Base-by-base conservation (phyloP, 805 yeast genomes). In the Sugiyamaella mastotermitis region DNA sequence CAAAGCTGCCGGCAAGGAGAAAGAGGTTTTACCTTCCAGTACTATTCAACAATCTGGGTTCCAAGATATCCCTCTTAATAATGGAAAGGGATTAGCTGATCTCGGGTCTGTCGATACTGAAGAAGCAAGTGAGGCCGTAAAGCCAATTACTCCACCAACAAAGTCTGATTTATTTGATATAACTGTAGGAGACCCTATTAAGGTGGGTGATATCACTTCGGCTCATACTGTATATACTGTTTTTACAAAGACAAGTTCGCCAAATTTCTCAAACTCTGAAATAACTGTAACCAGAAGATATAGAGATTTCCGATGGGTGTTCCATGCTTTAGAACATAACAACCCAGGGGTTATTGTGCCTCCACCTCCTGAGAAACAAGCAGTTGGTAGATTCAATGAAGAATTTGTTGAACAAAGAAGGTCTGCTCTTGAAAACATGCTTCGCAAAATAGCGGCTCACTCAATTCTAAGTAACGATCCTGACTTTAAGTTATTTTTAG, bases 321-420 rank as follows among this genome's bases (percentile, higher is more conserved):
- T 87, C 58, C 85, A 84, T 48, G 95, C 88, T 50, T 65, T 92
- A 18, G 83, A 83, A 53, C 74, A 76, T 52, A 84, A 81, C 50
- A 87, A 92, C 55, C 94, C 95, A 24, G 98, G 98, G 1, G 69
- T 72, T 42, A 79, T 92, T 25, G 78, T 92, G 17, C 97, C 98
- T 1, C 95, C 97, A 1, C 97, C 97, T 3, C 88, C 97, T 0
- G 94, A 84, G 43, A 94, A 92, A 58, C 95, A 94, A 46, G 82
- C 83, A 5, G 80, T 88, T 39, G 97, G 97, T 3, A 72, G 96
- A 45, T 87, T 92, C 61, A 86, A 86, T 51, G 85, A 85, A 49
- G 87, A 80, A 50, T 88, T 92, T 51, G 78, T 92, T 36, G 97
- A 92, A 58, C 77, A 77, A 47, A 74, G 97, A 59, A 69, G 97